Evolutionary conservation across 2,329 filamentous ascomycete species (phyloP), one percentile per base, ranked within the genome.

Genomic region (Arthrobotrys entomopaga): DNA sequence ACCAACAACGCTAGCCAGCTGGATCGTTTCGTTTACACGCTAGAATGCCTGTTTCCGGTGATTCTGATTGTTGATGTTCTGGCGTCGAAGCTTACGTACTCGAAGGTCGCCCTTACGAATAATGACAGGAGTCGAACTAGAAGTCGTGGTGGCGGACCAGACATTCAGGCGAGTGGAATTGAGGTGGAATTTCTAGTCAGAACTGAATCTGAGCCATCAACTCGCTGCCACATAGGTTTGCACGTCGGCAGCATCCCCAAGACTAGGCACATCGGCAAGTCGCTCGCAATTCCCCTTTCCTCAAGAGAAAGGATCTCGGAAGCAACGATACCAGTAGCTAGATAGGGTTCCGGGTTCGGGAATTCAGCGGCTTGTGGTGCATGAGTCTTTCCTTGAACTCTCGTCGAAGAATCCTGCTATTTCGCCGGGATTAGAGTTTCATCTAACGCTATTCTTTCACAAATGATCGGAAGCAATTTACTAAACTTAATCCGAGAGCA

Each of bases 41-140:
- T 83, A 49, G 82, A 83, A 58, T 83, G 82, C 64, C 70, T 83
- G 7, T 84, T 83, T 46, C 82, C 82, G 0, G 79, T 82, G 0
- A 79, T 84, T 58, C 80, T 84, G 79, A 78, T 81, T 15, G 81
- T 82, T 48, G 81, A 82, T 19, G 79, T 82, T 3, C 77, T 82
- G 8, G 81, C 81, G 4, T 81, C 81, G 1, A 81, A 80, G 22
- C 40, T 75, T 11, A 70, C 71, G 8, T 75, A 70, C 20, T 57
- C 71, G 6, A 53, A 52, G 22, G 61, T 49, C 15, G 46, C 42
- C 5, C 8, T 43, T 15, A 74, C 48, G 20, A 61, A 63, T 19
- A 67, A 63, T 49, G 70, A 74, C 22, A 52, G 52, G 46, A 74
- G 57, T 22, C 48, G 56, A 10, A 72, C 52, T 6, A 49, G 49